Base-by-base conservation (phyloP, 2,329 filamentous ascomycete species). In the Rhinocladiella mackenziei region DNA sequence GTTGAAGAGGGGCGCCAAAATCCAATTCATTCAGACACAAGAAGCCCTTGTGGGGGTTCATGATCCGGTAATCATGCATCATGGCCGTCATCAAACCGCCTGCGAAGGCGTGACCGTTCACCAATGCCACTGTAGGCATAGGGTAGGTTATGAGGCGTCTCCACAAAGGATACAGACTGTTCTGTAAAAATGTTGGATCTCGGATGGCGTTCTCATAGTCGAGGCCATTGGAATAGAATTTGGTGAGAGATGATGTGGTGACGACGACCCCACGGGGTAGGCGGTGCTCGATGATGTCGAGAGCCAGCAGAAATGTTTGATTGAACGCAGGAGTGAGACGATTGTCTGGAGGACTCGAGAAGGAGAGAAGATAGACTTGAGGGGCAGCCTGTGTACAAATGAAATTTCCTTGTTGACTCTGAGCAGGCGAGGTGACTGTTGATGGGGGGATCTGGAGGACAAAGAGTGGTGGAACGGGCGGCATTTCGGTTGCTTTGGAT, bases 21-120 rank as follows among this genome's bases (percentile, higher is more conserved):
- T 89, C 81, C 10, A 92, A 72, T 68, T 92, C 86, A 64, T 91
- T 91, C 55, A 92, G 69, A 65, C 86, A 91, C 28, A 86, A 64
- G 65, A 80, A 89, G n/a, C 86, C 87, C 14, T 76, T 72, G 1
- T 72, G 60, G 0, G 82, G 76, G 59, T 84, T 84, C 69, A 86
- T 84, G 55, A 92, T 73, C 19, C 87, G 78, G 69, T 92, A 92
- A 67, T 91, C 86, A 65, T 89, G 85, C 66, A 84, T 80, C 77
- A 88, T 86, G 46, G 84, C 78, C 7, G 84, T 70, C 81, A 92
- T 89, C 49, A 89, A 71, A n/a, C 84, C 86, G 33, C 79, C 86
- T 4, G 86, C 87, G 62, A 89, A 92, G 42, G 82, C 80, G 64
- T 94, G 87, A 15, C 86, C 86, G 57, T 87, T 88, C 42, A 91